Evolutionary conservation across 2,329 filamentous ascomycete genomes (phyloP).

Genomic region (Botrytis fragariae): DNA sequence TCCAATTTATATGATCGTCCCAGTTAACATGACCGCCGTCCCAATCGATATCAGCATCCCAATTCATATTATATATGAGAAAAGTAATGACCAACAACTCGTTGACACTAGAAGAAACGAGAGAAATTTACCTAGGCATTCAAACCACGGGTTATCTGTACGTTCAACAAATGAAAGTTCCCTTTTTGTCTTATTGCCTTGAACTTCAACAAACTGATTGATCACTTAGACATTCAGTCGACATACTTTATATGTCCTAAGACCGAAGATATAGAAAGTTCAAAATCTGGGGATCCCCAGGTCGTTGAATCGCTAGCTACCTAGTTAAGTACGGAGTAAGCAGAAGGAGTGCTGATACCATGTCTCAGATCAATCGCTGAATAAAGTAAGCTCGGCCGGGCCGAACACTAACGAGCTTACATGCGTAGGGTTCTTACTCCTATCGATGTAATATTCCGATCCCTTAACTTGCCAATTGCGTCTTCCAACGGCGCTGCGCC

Average conservation of each 20-base stretch:
- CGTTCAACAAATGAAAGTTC: not conserved
- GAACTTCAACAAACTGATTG: not conserved
- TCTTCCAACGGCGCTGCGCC: not conserved
- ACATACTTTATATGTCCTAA: not conserved
- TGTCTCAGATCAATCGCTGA: not conserved
- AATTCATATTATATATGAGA: too few relatives aligned
- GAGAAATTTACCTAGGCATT: not conserved
- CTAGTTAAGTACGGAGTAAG: not conserved
- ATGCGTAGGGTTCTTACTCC: not conserved
- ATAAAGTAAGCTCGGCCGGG: not conserved
- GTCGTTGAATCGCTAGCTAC: not conserved
- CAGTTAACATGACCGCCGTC: too few relatives aligned
- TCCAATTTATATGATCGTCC: too few relatives aligned
- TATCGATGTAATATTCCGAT: not conserved
- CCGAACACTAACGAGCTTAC: not conserved
- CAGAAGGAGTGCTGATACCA: not conserved
- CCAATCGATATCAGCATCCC: too few relatives aligned
- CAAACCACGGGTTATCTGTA: not conserved
- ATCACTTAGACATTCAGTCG: not conserved
- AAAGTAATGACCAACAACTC: not conserved
- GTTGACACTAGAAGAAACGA: not conserved
- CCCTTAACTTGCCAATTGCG: not conserved
- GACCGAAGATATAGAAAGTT: not conserved
- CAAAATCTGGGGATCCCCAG: not conserved
- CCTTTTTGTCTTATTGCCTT: not conserved